These are phyloP conservation scores for Sordariomycetes sp. DNA, from an alignment of 2,329 filamentous ascomycete species.

Conservation along the genomic window DNA sequence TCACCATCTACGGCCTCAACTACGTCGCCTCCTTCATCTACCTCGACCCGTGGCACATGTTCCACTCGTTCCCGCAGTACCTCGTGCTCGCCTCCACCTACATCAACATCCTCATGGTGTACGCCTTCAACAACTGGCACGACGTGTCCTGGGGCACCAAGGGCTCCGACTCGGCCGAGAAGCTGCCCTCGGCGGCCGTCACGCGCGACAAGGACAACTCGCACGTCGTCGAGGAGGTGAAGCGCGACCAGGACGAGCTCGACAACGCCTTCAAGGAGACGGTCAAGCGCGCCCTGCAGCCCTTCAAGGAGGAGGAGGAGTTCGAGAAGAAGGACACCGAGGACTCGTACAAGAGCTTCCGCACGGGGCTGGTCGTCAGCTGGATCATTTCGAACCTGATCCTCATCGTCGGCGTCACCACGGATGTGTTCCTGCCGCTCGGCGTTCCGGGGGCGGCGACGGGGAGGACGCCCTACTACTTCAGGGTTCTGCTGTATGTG, in stretches of 20 bases:
- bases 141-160: conserved; percentile 98
- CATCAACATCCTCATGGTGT: conserved; percentile 94
- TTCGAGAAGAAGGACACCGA: conserved; percentile 73
- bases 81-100: conserved; percentile 83
- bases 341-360: conserved; percentile 95
- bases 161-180: conserved; percentile 84
- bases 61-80: conserved; percentile 86
- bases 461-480: conserved; percentile 67
- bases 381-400: conserved; percentile 89
- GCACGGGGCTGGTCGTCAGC: conserved; percentile 74
- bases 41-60: conserved; percentile 96
- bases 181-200: conserved; percentile 79
- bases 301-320: conserved; percentile 63
- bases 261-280: conserved; percentile 88
- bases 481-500: conserved; percentile 75
- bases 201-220: conserved; percentile 76
- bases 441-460: conserved; percentile 64
- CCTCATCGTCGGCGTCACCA: conserved; percentile 73
- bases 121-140: conserved; percentile 97
- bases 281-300: conserved; percentile 77
- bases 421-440: conserved; percentile 68
- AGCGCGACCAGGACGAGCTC: conserved; percentile 88
- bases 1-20: conserved; percentile 87
- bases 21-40: conserved; percentile 90
- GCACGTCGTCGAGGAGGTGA: conserved; percentile 80